Base-by-base conservation (phyloP, 352 stramenopile species). In the Phytophthora citrophthora region DNA sequence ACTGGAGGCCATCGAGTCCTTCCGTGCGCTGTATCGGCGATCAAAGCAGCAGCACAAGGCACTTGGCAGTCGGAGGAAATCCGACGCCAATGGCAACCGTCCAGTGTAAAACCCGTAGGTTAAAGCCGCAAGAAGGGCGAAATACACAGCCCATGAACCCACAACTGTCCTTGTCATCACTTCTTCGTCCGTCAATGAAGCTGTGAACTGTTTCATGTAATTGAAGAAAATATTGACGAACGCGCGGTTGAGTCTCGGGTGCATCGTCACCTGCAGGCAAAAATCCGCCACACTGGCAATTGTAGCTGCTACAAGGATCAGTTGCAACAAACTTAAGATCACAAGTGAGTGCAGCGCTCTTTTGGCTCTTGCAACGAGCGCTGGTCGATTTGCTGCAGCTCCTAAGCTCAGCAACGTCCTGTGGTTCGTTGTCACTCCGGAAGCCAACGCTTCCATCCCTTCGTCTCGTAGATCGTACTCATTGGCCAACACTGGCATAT, bases 271-370 rank as follows among this genome's bases (percentile, higher is more conserved):
- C 26, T 89, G 82, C 5, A 91, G 62, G 44, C 79, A 89, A 65
- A 91, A 89, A 59, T 91, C 82, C 16, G 76, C 82, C 11, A 91
- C 80, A 58, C 78, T 89, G 5, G 78, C 76, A 52, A 91, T 72
- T 2, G 82, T 91, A 15, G 82, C 74, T 0, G 68, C 32, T 12
- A 89, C 64, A 9, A 91, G 48, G 45, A 88, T 78, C 15, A 80
- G 32, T 18, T 84, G 72, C 49, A 91, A 49, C 2, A 89, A 66
- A 31, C 76, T 41, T 12, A 83, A 43, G 36, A 81, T 77, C 18
- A 77, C 36, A 4, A 80, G 5, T 12, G 64, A 56, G n/a, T 76
- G 68, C 2, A 72, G 13, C 4, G 23, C 56, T 34, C 64, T 13
- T 34, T 57, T 63, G 11, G 39, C 24, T 71, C 69, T 48, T n/a